Percentiles rank a stretch among this genome's conserved stretches.
phyloP scores from a whole-genome alignment of 2,329 filamentous ascomycete genomes.

The Pseudogymnoascus sp. region DNA sequence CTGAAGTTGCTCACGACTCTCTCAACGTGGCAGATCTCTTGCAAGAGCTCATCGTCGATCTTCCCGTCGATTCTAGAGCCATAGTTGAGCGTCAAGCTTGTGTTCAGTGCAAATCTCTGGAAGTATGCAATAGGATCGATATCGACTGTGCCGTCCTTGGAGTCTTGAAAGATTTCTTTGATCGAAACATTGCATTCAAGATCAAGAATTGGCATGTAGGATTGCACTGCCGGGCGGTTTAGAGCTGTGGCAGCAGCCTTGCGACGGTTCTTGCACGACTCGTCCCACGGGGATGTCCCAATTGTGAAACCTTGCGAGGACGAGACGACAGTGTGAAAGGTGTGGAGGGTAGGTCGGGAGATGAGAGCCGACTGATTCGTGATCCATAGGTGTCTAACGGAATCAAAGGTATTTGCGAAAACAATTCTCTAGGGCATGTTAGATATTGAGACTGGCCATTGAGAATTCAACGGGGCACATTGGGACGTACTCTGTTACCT shows the following conservation, averaged over 20 bases:
- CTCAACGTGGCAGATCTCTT: conserved; percentile 69
- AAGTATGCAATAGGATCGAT: conserved; percentile 67
- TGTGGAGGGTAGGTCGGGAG: conserved; percentile 69
- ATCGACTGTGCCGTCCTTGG: conserved; percentile 50
- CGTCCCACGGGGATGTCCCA: conserved; percentile 76
- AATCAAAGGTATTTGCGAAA: conserved; percentile 70
- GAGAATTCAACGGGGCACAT: not conserved
- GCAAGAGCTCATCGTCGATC: conserved; percentile 56
- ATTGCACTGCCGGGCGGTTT: conserved; percentile 66
- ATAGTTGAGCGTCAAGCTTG: conserved; percentile 70
- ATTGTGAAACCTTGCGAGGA: conserved; percentile 73
- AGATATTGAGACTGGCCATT: not conserved
- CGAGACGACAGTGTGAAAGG: conserved; percentile 72
- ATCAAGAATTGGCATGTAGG: conserved; percentile 76
- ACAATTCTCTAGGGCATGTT: conserved; percentile 49
- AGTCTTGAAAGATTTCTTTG: conserved; percentile 61
- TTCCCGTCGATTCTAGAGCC: conserved; percentile 67
- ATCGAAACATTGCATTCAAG: conserved; percentile 66
- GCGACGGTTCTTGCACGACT: conserved; percentile 66
- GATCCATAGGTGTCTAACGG: conserved; percentile 67
- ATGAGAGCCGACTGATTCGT: conserved; percentile 71
- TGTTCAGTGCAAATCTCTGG: conserved; percentile 68
- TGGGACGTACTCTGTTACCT: conserved; percentile 50
- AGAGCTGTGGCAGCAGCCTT: conserved; percentile 73
- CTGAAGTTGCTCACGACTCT: conserved; percentile 67